Base-by-base conservation (phyloP, 208 protist species). In the Herpetomonas muscarum region DNA sequence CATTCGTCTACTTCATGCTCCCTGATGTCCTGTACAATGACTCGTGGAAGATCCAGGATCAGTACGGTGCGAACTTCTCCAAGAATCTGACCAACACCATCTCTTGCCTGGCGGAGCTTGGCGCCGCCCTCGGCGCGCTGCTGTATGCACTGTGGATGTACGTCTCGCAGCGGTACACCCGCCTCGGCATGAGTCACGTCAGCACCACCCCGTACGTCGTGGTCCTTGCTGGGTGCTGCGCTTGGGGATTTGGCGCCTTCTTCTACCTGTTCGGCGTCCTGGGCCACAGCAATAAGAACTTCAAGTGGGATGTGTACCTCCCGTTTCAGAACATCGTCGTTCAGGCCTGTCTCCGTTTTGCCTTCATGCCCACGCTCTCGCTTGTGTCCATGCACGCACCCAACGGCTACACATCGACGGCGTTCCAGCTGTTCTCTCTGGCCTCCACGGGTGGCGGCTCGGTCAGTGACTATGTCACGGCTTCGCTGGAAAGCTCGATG, bases 1-100 rank as follows among this genome's bases (percentile, higher is more conserved):
- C 67, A 28, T 76, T 76, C 58, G 51, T 81, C 36, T 81, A 74
- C 61, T 76, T 64, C 22, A 44, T 71, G 63, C 49, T 81, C 22
- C 74, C 68, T 4, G 74, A 81, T 17, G 56, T 51, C 45, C 37
- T 64, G 54, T 48, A 34, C 37, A 69, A 61, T 50, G 50, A 37
- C 26, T 32, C 22, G 24, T 68, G 48, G 26, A 58, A 42, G 26
- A 67, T 62, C 19, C 49, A 71, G 19, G 32, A 25, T 17, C 17
- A 29, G 21, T 57, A 36, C 45, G 39, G 30, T 2, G 19, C 1
- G 12, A 10, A 5, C 30, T 70, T 67, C 39, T 44, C 44, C 7
- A 15, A 32, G 17, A 34, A 36, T 2, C 59, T 60, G 9, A 45
- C 21, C 29, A 63, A 61, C 17, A 39, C 64, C 32, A 74, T 59